These are phyloP conservation scores for Mortierella sp. DNA, from an alignment of 371 early-diverging fungal genomes.

Conservation along the genomic window DNA sequence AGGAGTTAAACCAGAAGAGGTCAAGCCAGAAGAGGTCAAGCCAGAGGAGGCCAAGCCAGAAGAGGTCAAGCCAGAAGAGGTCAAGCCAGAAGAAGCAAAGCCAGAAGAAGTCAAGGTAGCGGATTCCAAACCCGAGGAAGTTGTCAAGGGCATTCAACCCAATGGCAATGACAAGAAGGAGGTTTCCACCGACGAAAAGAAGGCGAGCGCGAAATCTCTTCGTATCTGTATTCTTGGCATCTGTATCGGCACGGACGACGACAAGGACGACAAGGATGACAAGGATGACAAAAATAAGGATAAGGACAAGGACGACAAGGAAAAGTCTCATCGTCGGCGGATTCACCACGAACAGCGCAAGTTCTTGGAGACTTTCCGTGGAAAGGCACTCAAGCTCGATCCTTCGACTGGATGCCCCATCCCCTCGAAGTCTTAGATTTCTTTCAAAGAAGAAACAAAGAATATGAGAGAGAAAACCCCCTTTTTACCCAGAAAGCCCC, in stretches of 20 bases:
- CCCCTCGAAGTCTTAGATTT: neutral
- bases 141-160: too few relatives aligned
- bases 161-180: neutral
- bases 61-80: too few relatives aligned
- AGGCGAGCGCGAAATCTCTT: neutral
- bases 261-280: slow-evolving; percentile 3
- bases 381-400: slow-evolving; percentile 24
- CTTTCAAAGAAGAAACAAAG: neutral
- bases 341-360: slow-evolving; percentile 13
- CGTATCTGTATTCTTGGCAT: slow-evolving; percentile 12
- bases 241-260: neutral
- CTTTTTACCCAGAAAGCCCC: too few relatives aligned
- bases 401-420: slow-evolving; percentile 19
- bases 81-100: too few relatives aligned
- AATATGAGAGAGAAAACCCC: neutral
- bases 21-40: too few relatives aligned
- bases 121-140: too few relatives aligned
- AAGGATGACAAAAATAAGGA: neutral
- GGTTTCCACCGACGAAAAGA: neutral
- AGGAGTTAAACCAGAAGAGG: too few relatives aligned
- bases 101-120: too few relatives aligned
- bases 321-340: neutral
- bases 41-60: too few relatives aligned
- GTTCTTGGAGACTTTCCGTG: slow-evolving; percentile 28
- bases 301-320: neutral